Base-by-base conservation (phyloP, 495 filamentous ascomycete genomes). In the Aspergillus panamensis region DNA sequence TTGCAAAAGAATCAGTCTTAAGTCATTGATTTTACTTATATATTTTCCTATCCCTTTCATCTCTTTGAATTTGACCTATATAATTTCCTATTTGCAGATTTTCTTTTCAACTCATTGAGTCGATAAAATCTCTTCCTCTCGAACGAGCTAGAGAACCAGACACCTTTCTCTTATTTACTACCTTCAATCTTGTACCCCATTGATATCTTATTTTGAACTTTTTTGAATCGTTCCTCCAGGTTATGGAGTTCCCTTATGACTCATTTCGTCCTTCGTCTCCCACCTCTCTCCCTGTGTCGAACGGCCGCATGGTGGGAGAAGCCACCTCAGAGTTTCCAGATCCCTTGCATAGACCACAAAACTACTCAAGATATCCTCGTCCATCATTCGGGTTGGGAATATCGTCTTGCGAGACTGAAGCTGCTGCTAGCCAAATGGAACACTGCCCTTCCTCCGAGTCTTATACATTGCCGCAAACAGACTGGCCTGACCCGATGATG, bases 371-470 rank as follows among this genome's bases (percentile, higher is more conserved):
- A n/a, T 44, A 58, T 12, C 54, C 62, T 42, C 57, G 57, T 35
- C 39, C 59, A 12, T 9, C 56, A 10, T 40, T 63, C 14, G 72
- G 73, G 9, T 43, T 77, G n/a, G 75, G 73, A 0, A 74, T 76
- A 16, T 63, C 64, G n/a, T 53, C 61, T 40, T 68, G 66, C 51
- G 66, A 62, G 1, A 62, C 68, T 25, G 68, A 69, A 16, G 25
- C 49, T 19, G 14, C 48, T 2, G 52, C 58, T 14, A 48, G 54
- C 13, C 57, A 69, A 39, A 10, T 62, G 43, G 57, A 51, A 44
- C 48, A 47, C 3, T 66, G 52, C 39, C 62, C 48, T 16, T 43
- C 30, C 35, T 48, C 32, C 29, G 57, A 48, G 37, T 55, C 14
- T 53, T 69, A 42, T 49, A 57, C 43, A 19, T 51, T 48, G 35